A percentile compares a stretch with the other conserved stretches of the same genome.
These are phyloP conservation scores for Suillus subalutaceus DNA, from an alignment of 768 basidiomycete species.

Conservation along the genomic window DNA sequence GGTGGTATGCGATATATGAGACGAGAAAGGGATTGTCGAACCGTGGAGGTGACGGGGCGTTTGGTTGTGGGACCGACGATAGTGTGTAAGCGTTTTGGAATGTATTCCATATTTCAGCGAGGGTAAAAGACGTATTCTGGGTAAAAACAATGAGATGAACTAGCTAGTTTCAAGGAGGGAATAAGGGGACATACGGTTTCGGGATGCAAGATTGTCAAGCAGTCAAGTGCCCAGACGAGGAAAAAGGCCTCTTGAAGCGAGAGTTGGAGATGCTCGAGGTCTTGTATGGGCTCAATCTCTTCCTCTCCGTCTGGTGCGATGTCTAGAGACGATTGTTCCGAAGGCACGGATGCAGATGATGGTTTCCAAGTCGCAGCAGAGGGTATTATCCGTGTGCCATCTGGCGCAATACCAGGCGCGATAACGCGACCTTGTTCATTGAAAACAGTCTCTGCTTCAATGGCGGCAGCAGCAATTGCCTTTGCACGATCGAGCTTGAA, in stretches of 20 bases:
- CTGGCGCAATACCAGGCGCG: conserved; percentile 58
- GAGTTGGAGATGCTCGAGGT: conserved; percentile 90
- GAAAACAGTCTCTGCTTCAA: conserved; percentile 79
- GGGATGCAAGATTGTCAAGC: conserved; percentile 70
- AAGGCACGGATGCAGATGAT: conserved; percentile 26
- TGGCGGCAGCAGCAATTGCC: conserved; percentile 82
- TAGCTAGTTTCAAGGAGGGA: conserved; percentile 10
- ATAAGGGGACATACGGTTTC: conserved; percentile 54
- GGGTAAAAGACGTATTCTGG: conserved; percentile 57
- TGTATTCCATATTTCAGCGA: conserved; percentile 62
- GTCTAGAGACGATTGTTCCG: conserved; percentile 22
- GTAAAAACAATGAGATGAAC: conserved; percentile 4
- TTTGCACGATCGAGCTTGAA: conserved; percentile 92
- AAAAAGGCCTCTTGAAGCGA: conserved; percentile 91
- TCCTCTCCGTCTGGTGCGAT: conserved; percentile 39
- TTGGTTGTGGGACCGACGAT: conserved; percentile 34
- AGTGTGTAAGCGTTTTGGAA: conserved; percentile 62
- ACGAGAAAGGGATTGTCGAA: conserved; percentile 94
- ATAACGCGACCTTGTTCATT: conserved; percentile 67
- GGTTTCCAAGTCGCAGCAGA: conserved; percentile 85
- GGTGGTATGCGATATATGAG: conserved; percentile 89
- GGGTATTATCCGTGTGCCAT: conserved; percentile 54
- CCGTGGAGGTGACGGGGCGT: conserved; percentile 38
- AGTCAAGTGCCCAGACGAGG: conserved; percentile 81
- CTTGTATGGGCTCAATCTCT: conserved; percentile 59